Base-by-base conservation (phyloP, 345 rosid genomes). In the Gossypium stocksii region DNA sequence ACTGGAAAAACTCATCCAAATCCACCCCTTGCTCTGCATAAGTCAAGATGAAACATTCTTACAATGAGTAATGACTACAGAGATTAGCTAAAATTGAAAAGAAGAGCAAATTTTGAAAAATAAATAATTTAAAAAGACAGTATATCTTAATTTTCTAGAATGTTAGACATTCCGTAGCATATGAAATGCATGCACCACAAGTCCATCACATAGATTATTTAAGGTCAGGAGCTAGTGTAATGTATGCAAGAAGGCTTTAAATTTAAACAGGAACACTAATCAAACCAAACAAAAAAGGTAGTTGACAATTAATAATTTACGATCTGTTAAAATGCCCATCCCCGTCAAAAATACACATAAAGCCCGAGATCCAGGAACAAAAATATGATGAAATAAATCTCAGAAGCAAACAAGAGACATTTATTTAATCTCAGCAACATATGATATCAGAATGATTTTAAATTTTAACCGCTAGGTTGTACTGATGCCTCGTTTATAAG, bases 1-100 rank as follows among this genome's bases (percentile, higher is more conserved):
- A 91, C 81, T 77, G 80, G 77, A 94, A 94, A 89, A 94, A 94
- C 86, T 94, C 98, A 2, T 94, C 92, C 67, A 94, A 80, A 84
- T 94, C 91, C 81, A 73, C 88, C 77, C 89, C 97, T 91, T 94
- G 98, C 79, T 84, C 98, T 94, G 93, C 83, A 66, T 12, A 74
- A 81, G 81, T 52, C 75, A 43, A 44, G 52, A 66, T 22, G 62
- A 23, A 29, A 74, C 46, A 74, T 82, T 66, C n/a, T 52, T 53
- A 29, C 11, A 52, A 29, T 52, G 23, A 67, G 15, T 49, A 17
- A 49, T 27, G 72, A 11, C 54, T 22, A 66, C 23, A 69, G 9
- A 10, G 57, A 51, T 49, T 69, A 27, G 3, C 9, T 51, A 51
- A 51, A 51, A 25, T 52, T 70, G 48, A 70, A 70, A 29, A 29